Evolutionary conservation across 129 eudicot species (phyloP).

Genomic region (Flaveria robusta): DNA sequence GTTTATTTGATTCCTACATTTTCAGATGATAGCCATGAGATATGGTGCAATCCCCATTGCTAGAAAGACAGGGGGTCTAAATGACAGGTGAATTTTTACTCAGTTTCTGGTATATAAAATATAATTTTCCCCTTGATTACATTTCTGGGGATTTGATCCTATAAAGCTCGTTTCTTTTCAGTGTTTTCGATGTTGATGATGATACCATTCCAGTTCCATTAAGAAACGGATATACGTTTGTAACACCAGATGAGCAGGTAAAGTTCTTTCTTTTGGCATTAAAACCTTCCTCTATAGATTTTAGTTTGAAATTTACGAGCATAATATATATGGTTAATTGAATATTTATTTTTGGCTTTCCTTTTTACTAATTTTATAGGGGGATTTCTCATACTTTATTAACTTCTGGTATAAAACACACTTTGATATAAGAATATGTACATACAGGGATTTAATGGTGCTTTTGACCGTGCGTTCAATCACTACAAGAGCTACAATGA

Average conservation of each 20-base stretch:
- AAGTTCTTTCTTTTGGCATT: conserved; percentile 3
- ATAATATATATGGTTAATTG: neutral
- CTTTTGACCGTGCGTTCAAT: conserved; percentile 75
- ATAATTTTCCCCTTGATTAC: neutral
- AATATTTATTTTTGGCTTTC: neutral
- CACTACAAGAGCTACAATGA: conserved; percentile 53
- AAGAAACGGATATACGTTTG: conserved; percentile 89
- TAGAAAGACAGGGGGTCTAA: conserved; percentile 93
- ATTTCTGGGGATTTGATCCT: conserved; percentile 10
- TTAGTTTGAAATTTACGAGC: neutral
- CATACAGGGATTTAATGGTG: conserved; percentile 71
- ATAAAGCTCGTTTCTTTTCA: conserved; percentile 34
- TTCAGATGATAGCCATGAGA: conserved; percentile 99
- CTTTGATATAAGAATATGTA: neutral
- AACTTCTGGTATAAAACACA: neutral
- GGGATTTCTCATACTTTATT: neutral
- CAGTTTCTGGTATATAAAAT: neutral
- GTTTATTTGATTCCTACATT: conserved; percentile 17
- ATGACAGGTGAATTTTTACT: conserved; percentile 72
- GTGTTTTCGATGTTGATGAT: conserved; percentile 95
- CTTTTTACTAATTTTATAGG: neutral
- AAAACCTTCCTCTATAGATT: neutral
- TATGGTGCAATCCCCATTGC: conserved; percentile 91
- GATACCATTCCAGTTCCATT: conserved; percentile 67
- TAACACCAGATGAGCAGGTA: conserved; percentile 90